A percentile compares a stretch with the other conserved stretches of the same genome.
Conservation (phyloP, 257 asterid genomes). For the Solanum microdontum region DNA sequence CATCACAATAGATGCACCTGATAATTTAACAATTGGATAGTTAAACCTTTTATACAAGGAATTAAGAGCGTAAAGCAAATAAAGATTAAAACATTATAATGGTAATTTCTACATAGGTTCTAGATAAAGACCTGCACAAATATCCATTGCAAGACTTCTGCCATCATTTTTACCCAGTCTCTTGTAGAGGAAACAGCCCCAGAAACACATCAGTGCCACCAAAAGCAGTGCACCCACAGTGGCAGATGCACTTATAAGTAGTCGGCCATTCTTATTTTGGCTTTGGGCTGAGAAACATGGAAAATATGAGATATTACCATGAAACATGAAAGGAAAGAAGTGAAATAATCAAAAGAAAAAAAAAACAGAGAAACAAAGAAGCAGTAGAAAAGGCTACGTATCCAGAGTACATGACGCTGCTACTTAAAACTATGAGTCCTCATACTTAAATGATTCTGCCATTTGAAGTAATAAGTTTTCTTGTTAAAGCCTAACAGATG, state of each 20-base stretch:
- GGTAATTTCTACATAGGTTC: constrained; percentile 8
- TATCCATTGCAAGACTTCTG: constrained; percentile 69
- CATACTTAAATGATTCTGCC: background rate
- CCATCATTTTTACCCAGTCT: constrained; percentile 68
- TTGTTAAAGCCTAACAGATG: background rate
- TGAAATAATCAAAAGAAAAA: background rate
- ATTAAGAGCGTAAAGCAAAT: background rate
- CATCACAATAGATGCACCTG: constrained; percentile 93
- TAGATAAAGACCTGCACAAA: constrained; percentile 62
- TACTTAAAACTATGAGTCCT: background rate
- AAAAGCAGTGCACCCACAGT: constrained; percentile 88
- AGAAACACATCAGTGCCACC: constrained; percentile 92
- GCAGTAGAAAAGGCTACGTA: background rate
- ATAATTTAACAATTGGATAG: constrained; percentile 2
- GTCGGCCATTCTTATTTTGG: constrained; percentile 65
- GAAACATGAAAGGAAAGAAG: background rate
- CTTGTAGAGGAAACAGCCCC: constrained; percentile 84
- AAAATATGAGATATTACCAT: background rate
- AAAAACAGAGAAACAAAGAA: background rate
- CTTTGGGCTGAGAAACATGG: constrained; percentile 32
- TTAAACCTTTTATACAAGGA: background rate
- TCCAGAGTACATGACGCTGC: background rate
- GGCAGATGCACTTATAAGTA: constrained; percentile 83
- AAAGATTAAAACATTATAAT: background rate
- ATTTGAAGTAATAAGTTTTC: background rate